Evolutionary conservation across 2,329 filamentous ascomycete genomes (phyloP), one percentile per base, ranked within the genome.

Genomic region (Aspergillus viridinutans): DNA sequence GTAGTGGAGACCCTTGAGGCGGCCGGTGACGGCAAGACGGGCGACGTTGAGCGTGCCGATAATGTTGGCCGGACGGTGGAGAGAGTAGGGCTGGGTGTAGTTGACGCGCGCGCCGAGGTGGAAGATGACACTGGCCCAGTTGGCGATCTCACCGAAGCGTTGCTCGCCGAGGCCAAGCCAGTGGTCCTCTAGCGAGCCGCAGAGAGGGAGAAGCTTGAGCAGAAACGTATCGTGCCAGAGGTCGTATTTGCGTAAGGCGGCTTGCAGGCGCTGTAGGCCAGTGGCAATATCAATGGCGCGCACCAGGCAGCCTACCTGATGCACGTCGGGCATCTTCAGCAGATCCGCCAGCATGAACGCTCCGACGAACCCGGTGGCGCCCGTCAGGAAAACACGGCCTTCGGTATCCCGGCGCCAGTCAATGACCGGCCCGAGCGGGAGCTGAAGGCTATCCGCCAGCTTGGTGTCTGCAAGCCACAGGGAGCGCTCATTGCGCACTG

Each of bases 281-380:
- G 5, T 77, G 7, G 52, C 12, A 2, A 43, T 64, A 54, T 85
- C 83, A 64, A 85, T 83, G 28, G 84, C 85, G 49, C 90, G 86
- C 1, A 94, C 86, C 53, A 92, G 85, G 0, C 86, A 86, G 54
- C 92, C 85, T 3, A 94, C 78, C 61, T 83, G 85, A 21, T 59
- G 26, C 4, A 83, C 76, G 23, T 77, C 72, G 9, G 73, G 78
- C 23, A 73, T 78, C 26, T 81, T 80, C 0, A 95, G 78, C 1
- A 94, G 73, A 52, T 92, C 88, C 52, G 81, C 81, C 32, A 93
- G 75, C 3, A 95, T 74, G 68, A 90, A 93, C 0, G 88, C 82
- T 7, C 91, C 90, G 14, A 96, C 74, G 76, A 95, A 96, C 1
- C 90, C 90, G 1, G 90, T 95, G 3, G 89, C 90, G 26, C 91